Evolutionary conservation across 352 stramenopile genomes (phyloP), one percentile per base, ranked within the genome.

Genomic region (Globisporangium barbulae): DNA sequence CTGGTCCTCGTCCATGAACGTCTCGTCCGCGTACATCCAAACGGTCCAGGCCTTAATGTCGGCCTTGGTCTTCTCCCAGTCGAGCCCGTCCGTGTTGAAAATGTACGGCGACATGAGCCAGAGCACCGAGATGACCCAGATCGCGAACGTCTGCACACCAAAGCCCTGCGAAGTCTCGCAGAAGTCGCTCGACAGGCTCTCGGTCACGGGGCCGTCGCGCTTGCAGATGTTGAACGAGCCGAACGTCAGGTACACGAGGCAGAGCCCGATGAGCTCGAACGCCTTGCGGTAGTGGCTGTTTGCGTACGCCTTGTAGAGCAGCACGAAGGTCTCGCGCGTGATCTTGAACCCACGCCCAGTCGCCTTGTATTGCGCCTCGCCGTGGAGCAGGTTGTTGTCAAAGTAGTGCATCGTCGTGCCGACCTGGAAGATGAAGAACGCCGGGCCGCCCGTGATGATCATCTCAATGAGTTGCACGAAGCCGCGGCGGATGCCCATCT

Each of bases 401-500:
- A 91, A 93, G 75, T 90, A 93, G 72, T 93, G 85, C 82, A 91
- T 91, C 2, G 81, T 93, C 19, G 85, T 93, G 37, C 85, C 85
- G 8, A 93, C 73, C 65, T 90, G 81, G 65, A 93, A 93, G 12
- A 91, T 81, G 65, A 91, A 93, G 52, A 93, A 93, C 2, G 75
- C 76, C 8, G 85, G 85, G 28, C 85, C 85, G 25, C 62, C 67
- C 28, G 85, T 93, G 49, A 90, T 83, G 35, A 93, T 70, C 85
- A 93, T 91, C 59, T 91, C 83, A 31, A 91, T 53, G 39, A 93
- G 76, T 33, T 89, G 84, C 30, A 86, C 66, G n/a, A 94, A 70
- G 49, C 83, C 85, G 48, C 83, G 76, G 25, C 73, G 71, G 6
- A 91, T 41, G 69, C 85, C 85, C 76, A 85, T 84, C 75, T 94